Evolutionary conservation across 164 flowering plant species (phyloP), one percentile per base, ranked within the genome.

Genomic region (Houttuynia cordata): DNA sequence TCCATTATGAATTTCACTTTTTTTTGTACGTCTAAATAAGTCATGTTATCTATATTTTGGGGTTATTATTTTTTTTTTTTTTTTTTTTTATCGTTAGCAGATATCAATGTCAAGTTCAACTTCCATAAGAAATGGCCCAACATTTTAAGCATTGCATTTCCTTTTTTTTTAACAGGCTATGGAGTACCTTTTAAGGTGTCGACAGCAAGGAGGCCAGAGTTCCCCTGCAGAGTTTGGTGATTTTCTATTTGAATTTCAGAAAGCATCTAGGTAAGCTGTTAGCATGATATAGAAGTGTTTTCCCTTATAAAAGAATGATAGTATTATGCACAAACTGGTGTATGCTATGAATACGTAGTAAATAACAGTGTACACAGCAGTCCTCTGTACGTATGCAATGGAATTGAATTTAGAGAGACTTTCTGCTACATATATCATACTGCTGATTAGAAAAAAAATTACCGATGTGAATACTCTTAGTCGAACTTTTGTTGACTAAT

Each of bases 161-260:
- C 13, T 39, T 37, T 9, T 61, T 40, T 39, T 47, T 25, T 68
- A n/a, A 62, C 77, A 91, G 98, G 96, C 96, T 19, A 89, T 92
- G 96, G 96, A 89, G 61, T 92, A 81, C 66, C 76, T 92, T 9
- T 57, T 84, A 54, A 58, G 40, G 19, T 85, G 96, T 63, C 78
- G 79, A 61, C 64, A 83, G 70, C 74, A 82, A 62, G 83, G 78
- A n/a, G 89, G 94, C 37, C 55, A 65, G 61, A 86, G 88, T 74
- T 85, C 96, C 41, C n/a, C 90, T 1, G 56, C 66, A 56, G 96
- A 86, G 1, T 92, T 92, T 63, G 73, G 45, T 53, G 51, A 66
- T 0, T 92, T 92, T 71, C 66, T 92, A 47, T 66, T 83, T 37
- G 86, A 84, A 63, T 92, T 92, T 76, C 98, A 92, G 76, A 84